Evolutionary conservation across 345 rosid species (phyloP).

Genomic region (Brassica carinata): DNA sequence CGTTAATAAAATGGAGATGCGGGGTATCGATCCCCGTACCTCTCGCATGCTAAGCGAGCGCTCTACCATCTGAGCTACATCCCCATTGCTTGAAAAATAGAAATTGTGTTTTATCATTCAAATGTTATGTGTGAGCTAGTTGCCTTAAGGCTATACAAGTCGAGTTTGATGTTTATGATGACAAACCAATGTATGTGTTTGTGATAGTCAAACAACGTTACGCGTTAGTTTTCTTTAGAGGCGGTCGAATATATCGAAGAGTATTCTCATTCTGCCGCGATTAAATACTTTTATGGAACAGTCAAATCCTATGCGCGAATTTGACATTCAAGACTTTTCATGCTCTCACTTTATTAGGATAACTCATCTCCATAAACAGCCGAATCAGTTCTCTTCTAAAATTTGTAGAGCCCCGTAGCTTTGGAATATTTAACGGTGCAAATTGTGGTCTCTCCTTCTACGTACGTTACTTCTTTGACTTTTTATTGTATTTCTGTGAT

Average conservation of each 20-base stretch:
- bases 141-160: not conserved
- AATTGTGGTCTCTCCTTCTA: not conserved
- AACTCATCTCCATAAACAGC: not conserved
- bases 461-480: not conserved
- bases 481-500: not conserved
- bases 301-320: not conserved
- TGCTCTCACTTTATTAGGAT: not conserved
- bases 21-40: constrained; percentile 88
- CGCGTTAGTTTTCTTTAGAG: not conserved
- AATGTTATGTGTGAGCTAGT: not conserved
- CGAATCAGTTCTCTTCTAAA: not conserved
- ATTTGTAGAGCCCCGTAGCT: not conserved
- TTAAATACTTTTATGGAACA: not conserved
- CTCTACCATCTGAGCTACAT: constrained; percentile 95
- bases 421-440: not conserved
- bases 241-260: not conserved
- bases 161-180: not conserved
- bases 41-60: constrained; percentile 95
- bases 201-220: not conserved
- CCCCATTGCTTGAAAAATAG: constrained; percentile 38
- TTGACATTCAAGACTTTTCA: not conserved
- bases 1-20: constrained; percentile 56
- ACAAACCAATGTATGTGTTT: not conserved
- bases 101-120: not conserved
- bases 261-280: not conserved